Evolutionary conservation across 768 basidiomycete genomes (phyloP).

Genomic region (Tylopilus intermedius): DNA sequence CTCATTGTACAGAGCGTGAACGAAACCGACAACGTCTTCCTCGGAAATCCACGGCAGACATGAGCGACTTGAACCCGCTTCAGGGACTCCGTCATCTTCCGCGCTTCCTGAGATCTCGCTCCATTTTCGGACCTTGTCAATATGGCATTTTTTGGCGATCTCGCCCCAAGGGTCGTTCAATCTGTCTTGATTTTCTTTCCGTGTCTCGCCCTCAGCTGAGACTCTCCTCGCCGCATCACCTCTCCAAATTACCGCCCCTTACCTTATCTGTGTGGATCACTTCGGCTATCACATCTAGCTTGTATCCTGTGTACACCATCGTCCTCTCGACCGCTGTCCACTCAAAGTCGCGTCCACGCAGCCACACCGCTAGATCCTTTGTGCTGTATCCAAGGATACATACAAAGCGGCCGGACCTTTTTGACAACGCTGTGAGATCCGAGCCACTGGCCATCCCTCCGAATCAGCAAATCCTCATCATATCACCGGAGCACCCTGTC

Average conservation of each 20-base stretch:
- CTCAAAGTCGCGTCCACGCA: neutral
- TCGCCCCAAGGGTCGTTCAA: slow-evolving; percentile 6
- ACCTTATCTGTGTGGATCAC: slow-evolving; percentile 16
- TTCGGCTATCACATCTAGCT: slow-evolving; percentile 11
- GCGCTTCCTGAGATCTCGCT: slow-evolving; percentile 22
- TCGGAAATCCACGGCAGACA: slow-evolving; percentile 20
- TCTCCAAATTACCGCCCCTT: slow-evolving; percentile 5
- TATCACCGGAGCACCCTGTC: neutral
- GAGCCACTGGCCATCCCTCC: neutral
- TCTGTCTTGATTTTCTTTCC: slow-evolving; percentile 6
- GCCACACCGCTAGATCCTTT: neutral
- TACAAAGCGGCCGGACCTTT: slow-evolving; percentile 7
- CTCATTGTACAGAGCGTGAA: neutral
- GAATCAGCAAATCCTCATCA: neutral
- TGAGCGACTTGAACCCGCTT: slow-evolving; percentile 17
- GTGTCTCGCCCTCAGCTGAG: neutral
- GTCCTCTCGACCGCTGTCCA: neutral
- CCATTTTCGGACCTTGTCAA: slow-evolving; percentile 24
- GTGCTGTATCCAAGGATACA: slow-evolving; percentile 14
- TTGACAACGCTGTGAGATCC: slow-evolving; percentile 12
- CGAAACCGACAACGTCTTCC: neutral
- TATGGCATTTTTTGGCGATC: slow-evolving; percentile 23
- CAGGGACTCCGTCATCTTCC: slow-evolving; percentile 21
- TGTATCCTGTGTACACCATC: neutral
- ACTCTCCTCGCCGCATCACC: too few species aligned